Evolutionary conservation across 106 monocot genomes (phyloP).

Genomic region (Platanthera zijinensis): DNA sequence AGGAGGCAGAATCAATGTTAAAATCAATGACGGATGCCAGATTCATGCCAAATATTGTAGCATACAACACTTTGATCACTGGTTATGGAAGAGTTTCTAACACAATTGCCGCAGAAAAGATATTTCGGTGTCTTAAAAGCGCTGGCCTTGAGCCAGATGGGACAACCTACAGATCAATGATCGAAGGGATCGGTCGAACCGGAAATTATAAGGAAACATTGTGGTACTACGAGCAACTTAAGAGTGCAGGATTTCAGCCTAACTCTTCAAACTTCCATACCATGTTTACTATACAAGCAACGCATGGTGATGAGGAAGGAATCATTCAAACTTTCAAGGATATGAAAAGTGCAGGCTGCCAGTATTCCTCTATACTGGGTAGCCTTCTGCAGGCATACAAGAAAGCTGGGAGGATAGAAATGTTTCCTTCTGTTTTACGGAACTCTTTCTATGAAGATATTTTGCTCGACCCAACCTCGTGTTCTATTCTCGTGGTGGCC

Average conservation of each 20-base stretch:
- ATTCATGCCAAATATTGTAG: constrained; percentile 68
- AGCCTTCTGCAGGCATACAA: constrained; percentile 81
- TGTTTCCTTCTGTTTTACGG: constrained; percentile 42
- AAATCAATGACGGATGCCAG: constrained; percentile 48
- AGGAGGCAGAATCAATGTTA: constrained; percentile 57
- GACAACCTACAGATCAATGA: constrained; percentile 87
- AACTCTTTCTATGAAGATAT: constrained; percentile 62
- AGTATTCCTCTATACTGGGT: constrained; percentile 56
- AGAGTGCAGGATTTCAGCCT: constrained; percentile 54
- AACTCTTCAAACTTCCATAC: constrained; percentile 92
- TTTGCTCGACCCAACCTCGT: constrained; percentile 65
- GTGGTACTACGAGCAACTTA: constrained; percentile 67
- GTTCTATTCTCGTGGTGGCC: constrained; percentile 62
- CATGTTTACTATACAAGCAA: constrained; percentile 86
- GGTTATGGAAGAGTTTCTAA: constrained; percentile 72
- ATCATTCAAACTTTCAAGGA: constrained; percentile 52
- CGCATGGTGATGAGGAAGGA: constrained; percentile 52
- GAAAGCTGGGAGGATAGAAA: constrained; percentile 42
- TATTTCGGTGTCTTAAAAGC: constrained; percentile 40
- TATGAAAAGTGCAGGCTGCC: constrained; percentile 55
- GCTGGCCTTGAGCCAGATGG: constrained; percentile 76
- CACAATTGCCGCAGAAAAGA: constrained; percentile 25
- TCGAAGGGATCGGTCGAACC: constrained; percentile 79
- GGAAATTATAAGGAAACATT: constrained; percentile 52
- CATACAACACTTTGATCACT: constrained; percentile 92